Conservation (phyloP, 1,284 basidiomycete species). For the Pyrrhoderma noxium region DNA sequence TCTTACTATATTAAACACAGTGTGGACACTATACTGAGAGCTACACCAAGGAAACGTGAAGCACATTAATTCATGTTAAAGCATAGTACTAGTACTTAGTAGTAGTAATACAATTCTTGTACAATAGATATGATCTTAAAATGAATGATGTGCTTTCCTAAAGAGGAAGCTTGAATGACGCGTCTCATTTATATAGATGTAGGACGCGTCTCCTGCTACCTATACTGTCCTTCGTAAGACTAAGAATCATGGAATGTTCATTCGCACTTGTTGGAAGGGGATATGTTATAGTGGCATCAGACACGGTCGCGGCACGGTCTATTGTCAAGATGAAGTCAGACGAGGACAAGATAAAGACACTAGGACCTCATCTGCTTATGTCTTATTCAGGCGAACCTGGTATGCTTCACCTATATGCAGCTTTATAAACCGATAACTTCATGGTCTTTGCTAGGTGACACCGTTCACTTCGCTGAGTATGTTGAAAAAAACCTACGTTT, state of each 20-base stretch:
- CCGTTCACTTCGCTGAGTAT: conserved; percentile 94
- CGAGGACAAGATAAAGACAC: conserved; percentile 94
- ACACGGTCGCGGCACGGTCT: conserved; percentile 83
- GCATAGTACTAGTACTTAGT: too few species aligned
- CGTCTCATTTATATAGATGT: neutral
- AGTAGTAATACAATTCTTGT: too few species aligned
- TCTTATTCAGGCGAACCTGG: conserved; percentile 92
- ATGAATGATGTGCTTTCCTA: too few species aligned
- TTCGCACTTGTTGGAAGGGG: conserved; percentile 81
- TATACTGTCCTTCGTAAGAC: neutral
- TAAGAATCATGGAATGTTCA: conserved; percentile 62
- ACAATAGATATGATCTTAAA: too few species aligned
- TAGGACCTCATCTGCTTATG: conserved; percentile 92
- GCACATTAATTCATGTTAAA: conserved; percentile 14
- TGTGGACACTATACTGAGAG: conserved; percentile 46
- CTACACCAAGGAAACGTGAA: conserved; percentile 50
- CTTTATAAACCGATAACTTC: neutral
- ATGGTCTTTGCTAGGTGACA: conserved; percentile 62
- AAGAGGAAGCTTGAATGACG: neutral
- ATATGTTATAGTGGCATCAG: conserved; percentile 86
- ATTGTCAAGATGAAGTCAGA: conserved; percentile 98
- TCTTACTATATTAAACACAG: conserved; percentile 19
- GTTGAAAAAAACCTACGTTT: conserved; percentile 93
- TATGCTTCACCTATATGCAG: conserved; percentile 27
- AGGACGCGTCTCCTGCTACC: neutral